A percentile compares a stretch with the other conserved stretches of the same genome.
phyloP scores from a whole-genome alignment of 1,139 yeast species.

The Yamadazyma dendronema region DNA sequence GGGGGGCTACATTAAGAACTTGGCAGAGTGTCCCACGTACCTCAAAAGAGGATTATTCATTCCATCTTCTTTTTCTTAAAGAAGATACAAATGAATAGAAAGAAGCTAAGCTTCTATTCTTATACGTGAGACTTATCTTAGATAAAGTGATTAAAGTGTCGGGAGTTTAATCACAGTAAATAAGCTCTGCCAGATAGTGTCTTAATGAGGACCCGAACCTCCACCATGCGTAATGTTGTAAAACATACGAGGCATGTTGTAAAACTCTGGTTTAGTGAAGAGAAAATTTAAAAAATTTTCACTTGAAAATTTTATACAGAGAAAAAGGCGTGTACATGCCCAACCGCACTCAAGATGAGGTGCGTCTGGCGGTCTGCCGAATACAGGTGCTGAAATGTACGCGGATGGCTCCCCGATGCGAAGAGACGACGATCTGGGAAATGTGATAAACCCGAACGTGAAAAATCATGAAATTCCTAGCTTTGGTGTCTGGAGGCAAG shows the following conservation, averaged over 20 bases:
- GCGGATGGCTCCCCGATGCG: no score
- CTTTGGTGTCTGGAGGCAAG: constrained; percentile 91
- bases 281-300: constrained; percentile 17
- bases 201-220: constrained; percentile 73
- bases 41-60: not conserved
- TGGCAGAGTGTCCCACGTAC: constrained; percentile 6
- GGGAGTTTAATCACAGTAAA: constrained; percentile 69
- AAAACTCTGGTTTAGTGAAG: constrained; percentile 14
- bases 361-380: no score
- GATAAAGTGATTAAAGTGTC: constrained; percentile 73
- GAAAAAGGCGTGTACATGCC: constrained; percentile 4
- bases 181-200: constrained; percentile 24
- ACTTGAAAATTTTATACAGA: constrained; percentile 4
- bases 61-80: not conserved
- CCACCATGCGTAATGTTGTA: constrained; percentile 19
- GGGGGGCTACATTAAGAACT: not conserved
- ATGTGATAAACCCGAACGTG: no score
- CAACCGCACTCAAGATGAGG: no score
- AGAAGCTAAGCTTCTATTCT: no score
- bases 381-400: no score
- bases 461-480: constrained; percentile 85
- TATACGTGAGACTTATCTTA: constrained; percentile 15
- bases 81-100: no score
- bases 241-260: constrained; percentile 58
- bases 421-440: no score